Percentiles rank a stretch among this genome's conserved stretches.
These are phyloP conservation scores for Gleditsia sinensis DNA, from an alignment of 306 rosid genomes.

Conservation along the genomic window DNA sequence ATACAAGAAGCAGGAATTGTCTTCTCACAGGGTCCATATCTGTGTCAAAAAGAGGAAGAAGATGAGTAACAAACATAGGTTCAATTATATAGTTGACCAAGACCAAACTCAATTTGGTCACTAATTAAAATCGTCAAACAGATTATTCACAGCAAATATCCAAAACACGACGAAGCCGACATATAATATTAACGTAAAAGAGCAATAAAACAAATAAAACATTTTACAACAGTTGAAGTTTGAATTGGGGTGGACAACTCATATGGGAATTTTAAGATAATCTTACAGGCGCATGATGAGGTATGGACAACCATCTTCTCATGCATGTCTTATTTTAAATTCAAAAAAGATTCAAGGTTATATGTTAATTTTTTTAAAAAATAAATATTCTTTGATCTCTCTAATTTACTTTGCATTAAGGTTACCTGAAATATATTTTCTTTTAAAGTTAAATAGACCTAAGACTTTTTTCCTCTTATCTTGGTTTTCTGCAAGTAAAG, in stretches of 20 bases:
- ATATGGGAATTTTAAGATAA: conserved; percentile 53
- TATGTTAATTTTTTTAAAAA: too few species aligned
- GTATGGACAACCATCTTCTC: conserved; percentile 57
- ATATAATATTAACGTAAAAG: conserved; percentile 42
- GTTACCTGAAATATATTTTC: too few species aligned
- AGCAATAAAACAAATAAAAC: conserved; percentile 31
- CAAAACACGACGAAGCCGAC: conserved; percentile 61
- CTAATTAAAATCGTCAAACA: conserved; percentile 25
- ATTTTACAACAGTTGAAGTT: conserved; percentile 44
- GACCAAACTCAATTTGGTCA: conserved; percentile 27
- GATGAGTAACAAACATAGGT: conserved; percentile 25
- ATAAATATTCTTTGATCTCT: too few species aligned
- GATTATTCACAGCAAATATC: conserved; percentile 5
- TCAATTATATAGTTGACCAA: conserved; percentile 29
- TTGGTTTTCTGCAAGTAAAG: too few species aligned
- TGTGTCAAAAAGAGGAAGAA: conserved; percentile 13
- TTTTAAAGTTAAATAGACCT: too few species aligned
- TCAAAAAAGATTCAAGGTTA: too few species aligned
- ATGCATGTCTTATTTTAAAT: conserved; percentile 31
- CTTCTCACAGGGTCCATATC: too few species aligned
- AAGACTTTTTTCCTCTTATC: too few species aligned
- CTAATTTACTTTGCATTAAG: too few species aligned
- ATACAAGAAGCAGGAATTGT: too few species aligned
- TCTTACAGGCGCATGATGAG: conserved; percentile 48
- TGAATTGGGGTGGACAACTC: conserved; percentile 75